phyloP scores from a whole-genome alignment of 345 rosid genomes.

The Fremontodendron californicum region DNA sequence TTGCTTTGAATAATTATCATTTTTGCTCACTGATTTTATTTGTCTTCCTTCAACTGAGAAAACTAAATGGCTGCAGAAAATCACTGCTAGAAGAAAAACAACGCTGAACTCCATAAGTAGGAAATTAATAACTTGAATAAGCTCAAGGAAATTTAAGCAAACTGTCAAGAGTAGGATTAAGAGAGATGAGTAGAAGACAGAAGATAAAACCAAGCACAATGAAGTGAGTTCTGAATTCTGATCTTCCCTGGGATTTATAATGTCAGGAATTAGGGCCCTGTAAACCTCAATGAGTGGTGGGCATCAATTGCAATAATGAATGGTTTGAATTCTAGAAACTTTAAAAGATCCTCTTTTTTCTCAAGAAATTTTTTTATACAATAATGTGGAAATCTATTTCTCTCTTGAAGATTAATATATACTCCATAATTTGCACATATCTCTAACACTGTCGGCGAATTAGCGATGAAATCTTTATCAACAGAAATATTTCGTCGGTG shows the following conservation, averaged over 20 bases:
- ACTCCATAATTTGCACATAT: background rate
- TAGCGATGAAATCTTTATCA: too few species aligned
- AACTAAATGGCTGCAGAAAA: conserved; percentile 19
- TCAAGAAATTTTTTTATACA: background rate
- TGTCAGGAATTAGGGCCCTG: background rate
- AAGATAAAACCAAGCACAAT: conserved; percentile 6
- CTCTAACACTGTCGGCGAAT: too few species aligned
- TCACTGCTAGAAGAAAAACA: conserved; percentile 24
- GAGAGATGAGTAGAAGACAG: background rate
- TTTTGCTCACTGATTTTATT: conserved; percentile 19
- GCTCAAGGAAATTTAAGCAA: background rate
- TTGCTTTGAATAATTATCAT: background rate
- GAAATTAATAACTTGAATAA: background rate
- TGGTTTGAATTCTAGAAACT: background rate
- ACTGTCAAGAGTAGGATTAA: background rate
- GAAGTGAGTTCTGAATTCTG: background rate
- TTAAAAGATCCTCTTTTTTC: background rate
- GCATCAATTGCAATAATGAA: conserved; percentile 3
- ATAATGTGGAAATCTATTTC: background rate
- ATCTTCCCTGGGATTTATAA: conserved; percentile 19
- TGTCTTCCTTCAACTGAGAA: conserved; percentile 28
- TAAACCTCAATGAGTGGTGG: conserved; percentile 3
- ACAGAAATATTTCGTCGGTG: too few species aligned
- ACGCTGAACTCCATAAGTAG: conserved; percentile 2
- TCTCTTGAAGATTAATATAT: background rate